Base-by-base conservation (phyloP, 768 basidiomycete species). In the Mycena sanguinolenta region DNA sequence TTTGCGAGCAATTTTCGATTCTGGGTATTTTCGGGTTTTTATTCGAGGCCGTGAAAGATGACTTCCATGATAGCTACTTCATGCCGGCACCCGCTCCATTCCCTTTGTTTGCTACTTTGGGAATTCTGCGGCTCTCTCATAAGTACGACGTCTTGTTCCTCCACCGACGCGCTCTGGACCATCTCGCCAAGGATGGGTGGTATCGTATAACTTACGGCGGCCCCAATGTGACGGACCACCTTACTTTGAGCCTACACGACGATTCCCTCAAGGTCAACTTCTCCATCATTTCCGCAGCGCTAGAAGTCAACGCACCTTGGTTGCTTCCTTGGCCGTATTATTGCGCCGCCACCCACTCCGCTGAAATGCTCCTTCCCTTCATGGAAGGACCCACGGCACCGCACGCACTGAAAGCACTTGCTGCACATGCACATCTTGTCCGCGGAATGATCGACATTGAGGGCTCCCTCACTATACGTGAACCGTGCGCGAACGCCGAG, bases 1-100 rank as follows among this genome's bases (percentile, higher is more conserved):
- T 38, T n/a, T 65, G 16, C 21, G 63, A 1, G 63, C 63, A 2
- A 65, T 65, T 36, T 57, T 23, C 34, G 63, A 57, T 23, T 65
- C 63, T 6, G 57, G 54, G 52, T 44, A 19, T n/a, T n/a, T n/a
- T n/a, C 2, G 23, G 39, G n/a, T 8, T 30, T 23, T 6, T 14
- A n/a, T n/a, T n/a, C n/a, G n/a, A n/a, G n/a, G n/a, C n/a, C n/a
- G n/a, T n/a, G 10, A n/a, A n/a, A n/a, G n/a, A n/a, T n/a, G n/a
- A n/a, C n/a, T n/a, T n/a, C n/a, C n/a, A n/a, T n/a, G n/a, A n/a
- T n/a, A n/a, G n/a, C n/a, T n/a, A n/a, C n/a, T n/a, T n/a, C n/a
- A n/a, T n/a, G n/a, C n/a, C n/a, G n/a, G n/a, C 25, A 3, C 9
- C 36, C 0, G 38, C 38, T 19, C 2, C 19, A 1, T 8, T 23